Percentiles rank a stretch among this genome's conserved stretches.
Conservation (phyloP, 352 stramenopile species). For the Phytophthora megakarya region DNA sequence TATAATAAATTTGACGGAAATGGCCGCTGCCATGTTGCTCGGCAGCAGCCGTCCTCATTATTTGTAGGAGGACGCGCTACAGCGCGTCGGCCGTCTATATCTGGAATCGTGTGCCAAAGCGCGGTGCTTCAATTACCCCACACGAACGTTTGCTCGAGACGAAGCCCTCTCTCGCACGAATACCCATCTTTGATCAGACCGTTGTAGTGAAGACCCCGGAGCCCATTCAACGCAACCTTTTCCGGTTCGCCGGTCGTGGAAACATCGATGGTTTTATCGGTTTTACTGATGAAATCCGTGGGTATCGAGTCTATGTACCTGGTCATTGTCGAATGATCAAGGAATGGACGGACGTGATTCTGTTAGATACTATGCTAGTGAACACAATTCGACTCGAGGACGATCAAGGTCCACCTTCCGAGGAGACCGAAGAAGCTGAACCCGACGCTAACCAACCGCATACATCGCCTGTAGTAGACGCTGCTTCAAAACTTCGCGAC, state of each 20-base stretch:
- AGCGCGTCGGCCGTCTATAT: conserved; percentile 1
- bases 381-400: background rate
- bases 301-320: conserved; percentile 6
- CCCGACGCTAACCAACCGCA: too few relatives aligned
- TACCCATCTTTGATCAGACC: conserved; percentile 6
- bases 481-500: background rate
- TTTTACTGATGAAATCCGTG: conserved; percentile 5
- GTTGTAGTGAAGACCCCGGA: background rate
- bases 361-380: conserved; percentile 9
- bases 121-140: background rate
- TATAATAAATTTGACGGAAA: conserved; percentile 1
- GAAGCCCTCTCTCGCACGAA: background rate
- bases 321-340: conserved; percentile 3
- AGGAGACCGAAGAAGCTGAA: background rate
- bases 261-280: conserved; percentile 7
- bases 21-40: background rate
- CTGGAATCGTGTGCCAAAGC: conserved; percentile 1
- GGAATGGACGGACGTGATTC: conserved; percentile 1
- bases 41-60: background rate
- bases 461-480: too few relatives aligned
- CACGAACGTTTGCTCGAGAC: conserved; percentile 1
- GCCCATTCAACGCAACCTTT: background rate
- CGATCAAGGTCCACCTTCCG: background rate
- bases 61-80: conserved; percentile 5
- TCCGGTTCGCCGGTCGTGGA: background rate